These are phyloP conservation scores for Falciphora oryzae DNA, from an alignment of 2,329 filamentous ascomycete genomes.

Conservation along the genomic window DNA sequence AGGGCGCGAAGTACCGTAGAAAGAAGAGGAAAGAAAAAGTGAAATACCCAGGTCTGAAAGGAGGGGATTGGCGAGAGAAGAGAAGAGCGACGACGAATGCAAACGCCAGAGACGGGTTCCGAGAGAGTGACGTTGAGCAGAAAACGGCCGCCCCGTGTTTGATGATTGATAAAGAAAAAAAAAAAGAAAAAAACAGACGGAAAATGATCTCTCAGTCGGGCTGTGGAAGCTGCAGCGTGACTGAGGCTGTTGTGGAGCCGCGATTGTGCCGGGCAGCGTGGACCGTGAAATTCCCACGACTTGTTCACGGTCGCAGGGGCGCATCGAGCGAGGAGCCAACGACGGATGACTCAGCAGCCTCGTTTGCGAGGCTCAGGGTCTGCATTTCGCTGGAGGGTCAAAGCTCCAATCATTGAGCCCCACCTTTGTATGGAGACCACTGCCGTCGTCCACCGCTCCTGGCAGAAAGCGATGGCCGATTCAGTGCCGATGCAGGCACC, in stretches of 20 bases:
- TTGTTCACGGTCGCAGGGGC: no score
- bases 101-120: background rate
- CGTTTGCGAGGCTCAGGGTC: background rate
- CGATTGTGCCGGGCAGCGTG: background rate
- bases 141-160: background rate
- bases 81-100: slow-evolving; percentile 3
- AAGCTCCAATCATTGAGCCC: background rate
- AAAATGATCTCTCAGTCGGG: background rate
- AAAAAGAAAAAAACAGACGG: background rate
- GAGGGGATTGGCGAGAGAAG: background rate
- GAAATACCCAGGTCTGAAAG: background rate
- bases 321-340: background rate
- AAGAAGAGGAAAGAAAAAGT: background rate
- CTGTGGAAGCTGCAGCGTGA: background rate
- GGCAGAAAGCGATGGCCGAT: background rate
- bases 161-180: background rate
- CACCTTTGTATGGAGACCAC: background rate
- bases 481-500: no score
- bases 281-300: background rate
- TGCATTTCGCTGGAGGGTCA: background rate
- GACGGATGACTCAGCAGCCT: background rate
- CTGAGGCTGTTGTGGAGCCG: background rate
- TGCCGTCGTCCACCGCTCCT: background rate
- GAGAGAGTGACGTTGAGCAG: background rate
- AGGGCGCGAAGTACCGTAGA: background rate